phyloP scores from a whole-genome alignment of 1,139 yeast genomes.

The Spencermartinsiella ligniputridi region DNA sequence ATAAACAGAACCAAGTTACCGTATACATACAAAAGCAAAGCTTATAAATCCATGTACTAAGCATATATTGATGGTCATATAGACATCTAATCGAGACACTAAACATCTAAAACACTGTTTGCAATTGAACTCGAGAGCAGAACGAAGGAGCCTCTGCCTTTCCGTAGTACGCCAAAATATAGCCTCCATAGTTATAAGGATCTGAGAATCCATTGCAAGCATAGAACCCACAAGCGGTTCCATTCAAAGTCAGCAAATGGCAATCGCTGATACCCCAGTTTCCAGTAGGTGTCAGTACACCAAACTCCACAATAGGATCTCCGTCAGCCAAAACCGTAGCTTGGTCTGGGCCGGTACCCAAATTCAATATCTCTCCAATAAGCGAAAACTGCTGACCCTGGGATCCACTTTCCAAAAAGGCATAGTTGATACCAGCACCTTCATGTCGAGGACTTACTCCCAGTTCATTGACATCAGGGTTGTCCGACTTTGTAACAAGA shows the following conservation, averaged over 20 bases:
- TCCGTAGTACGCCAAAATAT: background rate
- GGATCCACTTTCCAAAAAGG: constrained; percentile 5
- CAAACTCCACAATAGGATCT: background rate
- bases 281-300: background rate
- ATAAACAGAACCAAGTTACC: no score
- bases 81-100: no score
- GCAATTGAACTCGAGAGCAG: background rate
- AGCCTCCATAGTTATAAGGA: constrained; percentile 4
- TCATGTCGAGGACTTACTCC: constrained; percentile 21
- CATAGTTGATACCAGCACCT: constrained; percentile 4
- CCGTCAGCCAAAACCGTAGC: background rate
- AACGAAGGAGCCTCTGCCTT: background rate
- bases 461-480: constrained; percentile 32
- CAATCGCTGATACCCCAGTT: background rate
- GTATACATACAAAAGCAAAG: no score
- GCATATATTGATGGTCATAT: no score
- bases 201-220: constrained; percentile 5
- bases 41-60: no score
- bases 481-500: background rate
- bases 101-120: background rate
- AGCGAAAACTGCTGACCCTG: background rate
- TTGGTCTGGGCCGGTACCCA: background rate
- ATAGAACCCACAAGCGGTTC: constrained; percentile 6
- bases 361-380: background rate
- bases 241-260: background rate